These are phyloP conservation scores for Capsella bursapastoris DNA, from an alignment of 345 rosid species.

Conservation along the genomic window DNA sequence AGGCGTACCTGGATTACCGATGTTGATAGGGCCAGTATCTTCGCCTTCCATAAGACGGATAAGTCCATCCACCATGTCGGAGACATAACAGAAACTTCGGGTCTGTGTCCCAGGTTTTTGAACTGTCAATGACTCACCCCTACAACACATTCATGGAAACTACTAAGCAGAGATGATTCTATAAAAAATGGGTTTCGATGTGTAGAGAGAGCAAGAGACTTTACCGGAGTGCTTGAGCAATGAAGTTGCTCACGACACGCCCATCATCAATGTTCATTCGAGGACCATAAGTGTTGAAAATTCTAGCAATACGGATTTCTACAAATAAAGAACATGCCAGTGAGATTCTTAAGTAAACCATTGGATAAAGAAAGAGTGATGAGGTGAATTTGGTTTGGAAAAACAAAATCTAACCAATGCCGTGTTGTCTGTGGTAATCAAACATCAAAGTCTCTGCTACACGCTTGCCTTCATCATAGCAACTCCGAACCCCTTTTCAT, in stretches of 20 bases:
- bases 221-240: slow-evolving; percentile 93
- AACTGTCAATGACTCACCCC: slow-evolving; percentile 82
- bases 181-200: neutral
- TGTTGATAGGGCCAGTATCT: slow-evolving; percentile 92
- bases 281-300: slow-evolving; percentile 96
- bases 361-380: neutral
- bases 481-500: slow-evolving; percentile 78
- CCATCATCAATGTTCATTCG: slow-evolving; percentile 99
- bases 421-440: slow-evolving; percentile 98
- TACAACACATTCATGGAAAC: slow-evolving; percentile 1
- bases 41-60: slow-evolving; percentile 94
- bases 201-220: neutral
- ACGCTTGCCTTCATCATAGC: slow-evolving; percentile 98
- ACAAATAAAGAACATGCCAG: neutral
- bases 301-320: slow-evolving; percentile 97
- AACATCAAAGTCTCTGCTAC: slow-evolving; percentile 98
- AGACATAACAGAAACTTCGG: slow-evolving; percentile 96
- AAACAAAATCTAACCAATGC: slow-evolving; percentile 58
- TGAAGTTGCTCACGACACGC: slow-evolving; percentile 97
- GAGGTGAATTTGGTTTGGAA: slow-evolving; percentile 2
- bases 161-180: neutral
- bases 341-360: slow-evolving; percentile 11
- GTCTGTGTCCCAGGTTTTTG: slow-evolving; percentile 97
- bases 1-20: slow-evolving; percentile 87
- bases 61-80: slow-evolving; percentile 99